Base-by-base conservation (phyloP, 2,329 filamentous ascomycete genomes). In the Alternaria sp. region DNA sequence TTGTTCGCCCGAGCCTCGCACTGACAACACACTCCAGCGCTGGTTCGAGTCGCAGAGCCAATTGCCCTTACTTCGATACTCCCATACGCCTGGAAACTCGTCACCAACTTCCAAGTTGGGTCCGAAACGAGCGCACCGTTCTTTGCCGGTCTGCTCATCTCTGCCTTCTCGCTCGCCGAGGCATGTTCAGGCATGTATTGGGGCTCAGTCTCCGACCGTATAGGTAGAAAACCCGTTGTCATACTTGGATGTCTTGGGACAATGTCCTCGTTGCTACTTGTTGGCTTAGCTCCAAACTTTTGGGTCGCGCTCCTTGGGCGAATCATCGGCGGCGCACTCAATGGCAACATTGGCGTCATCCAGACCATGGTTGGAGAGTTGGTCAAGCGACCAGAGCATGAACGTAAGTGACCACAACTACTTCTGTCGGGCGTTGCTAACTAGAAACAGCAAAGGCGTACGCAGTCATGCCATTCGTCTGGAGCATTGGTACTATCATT, bases 1-100 rank as follows among this genome's bases (percentile, higher is more conserved):
- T 14, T 47, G 44, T 15, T 50, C 44, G 20, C 43, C 21, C 23
- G 55, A 37, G 18, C 44, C 20, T 26, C 57, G 47, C 21, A 51
- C 57, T 68, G 41, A 69, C 63, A 6, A 4, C 18, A 28, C 45
- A 21, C 33, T 43, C 15, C 74, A 96, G 94, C 94, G 75, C 93
- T 97, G 82, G 94, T 97, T 74, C 92, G 94, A 73, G 88, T 97
- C 66, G 93, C 94, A 54, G 94, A 97, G 81, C 94, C 94, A 20
- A 95, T 97, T 74, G 94, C 94, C 53, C 87, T 97, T 71, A 97
- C 94, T 3, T 96, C 93, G 76, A 96, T 97, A 82, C 96, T 96
- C 70, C 94, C 94, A 14, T 97, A 97, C 63, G 79, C 80, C 20
- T 81, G 79, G 76, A 80, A 79, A 59, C 74, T 81, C 14, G 78